Base-by-base conservation (phyloP, 2,329 filamentous ascomycete genomes). In the Parafenestella ontariensis region DNA sequence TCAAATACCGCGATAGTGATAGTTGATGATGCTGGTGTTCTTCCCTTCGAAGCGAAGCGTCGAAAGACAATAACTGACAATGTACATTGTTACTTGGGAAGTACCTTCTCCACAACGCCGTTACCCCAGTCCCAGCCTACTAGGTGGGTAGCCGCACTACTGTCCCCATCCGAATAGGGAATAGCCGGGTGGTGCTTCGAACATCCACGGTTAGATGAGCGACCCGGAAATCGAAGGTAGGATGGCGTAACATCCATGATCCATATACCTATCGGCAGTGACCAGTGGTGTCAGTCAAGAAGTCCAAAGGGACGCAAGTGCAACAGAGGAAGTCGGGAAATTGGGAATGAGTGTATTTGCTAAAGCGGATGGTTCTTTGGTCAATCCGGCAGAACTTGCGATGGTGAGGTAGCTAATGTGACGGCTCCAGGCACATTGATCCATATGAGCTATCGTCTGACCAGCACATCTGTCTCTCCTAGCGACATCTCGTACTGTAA, bases 1-100 rank as follows among this genome's bases (percentile, higher is more conserved):
- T 39, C 49, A 28, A 44, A 54, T 55, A 29, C 21, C 40, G 36
- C 17, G 31, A 43, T 64, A 64, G 37, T 54, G 56, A 64, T 65
- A 41, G 45, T 47, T 21, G 54, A 52, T 44, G 52, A 17, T 45
- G 58, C 48, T 55, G 43, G 37, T 52, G 52, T 36, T 48, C 17
- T 46, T 8, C 6, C 5, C 11, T 42, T 26, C 23, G 34, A 18
- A 21, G 20, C 21, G 18, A 6, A 8, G 36, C 5, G 11, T 8
- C 5, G 36, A 11, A 18, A 8, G 9, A 8, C 5, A 13, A 6
- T 21, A 21, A 17, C 15, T n/a, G 23, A 6, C 36, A 21, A 39
- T 39, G 10, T 21, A n/a, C 36, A 39, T 21, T 4, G 20, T n/a
- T 39, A 4, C 11, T 5, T 11, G 36, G 36, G 36, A 10, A 8